These are phyloP conservation scores for Meyerozyma elateridarum DNA, from an alignment of 1,139 yeast genomes.

Conservation along the genomic window DNA sequence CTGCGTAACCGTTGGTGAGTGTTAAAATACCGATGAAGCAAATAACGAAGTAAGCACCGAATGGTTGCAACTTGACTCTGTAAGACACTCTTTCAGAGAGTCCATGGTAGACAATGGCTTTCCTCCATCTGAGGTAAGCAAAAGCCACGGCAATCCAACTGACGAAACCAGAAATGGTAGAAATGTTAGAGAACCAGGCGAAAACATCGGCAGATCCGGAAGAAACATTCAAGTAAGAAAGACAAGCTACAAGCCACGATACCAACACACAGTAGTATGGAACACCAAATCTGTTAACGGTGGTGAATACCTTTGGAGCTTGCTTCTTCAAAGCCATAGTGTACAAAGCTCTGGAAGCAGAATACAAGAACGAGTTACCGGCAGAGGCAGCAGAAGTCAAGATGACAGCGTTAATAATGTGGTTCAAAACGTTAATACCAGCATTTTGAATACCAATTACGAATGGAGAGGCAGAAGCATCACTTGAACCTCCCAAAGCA, in stretches of 20 bases:
- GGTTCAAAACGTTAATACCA: slow-evolving; percentile 55
- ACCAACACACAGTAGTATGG: slow-evolving; percentile 47
- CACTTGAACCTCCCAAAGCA: slow-evolving; percentile 35
- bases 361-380: slow-evolving; percentile 68
- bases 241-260: slow-evolving; percentile 44
- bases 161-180: slow-evolving; percentile 64
- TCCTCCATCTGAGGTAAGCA: slow-evolving; percentile 51
- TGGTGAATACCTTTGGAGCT: slow-evolving; percentile 57
- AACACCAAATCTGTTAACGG: slow-evolving; percentile 56
- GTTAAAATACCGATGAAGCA: slow-evolving; percentile 40
- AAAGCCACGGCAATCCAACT: slow-evolving; percentile 52
- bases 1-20: slow-evolving; percentile 57
- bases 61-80: slow-evolving; percentile 46
- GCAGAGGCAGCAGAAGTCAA: slow-evolving; percentile 68
- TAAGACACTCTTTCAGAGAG: slow-evolving; percentile 45
- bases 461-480: slow-evolving; percentile 41
- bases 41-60: slow-evolving; percentile 47
- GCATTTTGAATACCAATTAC: slow-evolving; percentile 51
- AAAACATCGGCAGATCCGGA: slow-evolving; percentile 53
- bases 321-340: slow-evolving; percentile 58
- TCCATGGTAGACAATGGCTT: slow-evolving; percentile 40
- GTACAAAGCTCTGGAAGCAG: slow-evolving; percentile 64
- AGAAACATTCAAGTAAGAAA: slow-evolving; percentile 61
- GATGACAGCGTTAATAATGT: slow-evolving; percentile 64
- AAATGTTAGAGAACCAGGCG: slow-evolving; percentile 64